phyloP scores from a whole-genome alignment of 2,329 filamentous ascomycete genomes.

The Thermochaetoides dissita region DNA sequence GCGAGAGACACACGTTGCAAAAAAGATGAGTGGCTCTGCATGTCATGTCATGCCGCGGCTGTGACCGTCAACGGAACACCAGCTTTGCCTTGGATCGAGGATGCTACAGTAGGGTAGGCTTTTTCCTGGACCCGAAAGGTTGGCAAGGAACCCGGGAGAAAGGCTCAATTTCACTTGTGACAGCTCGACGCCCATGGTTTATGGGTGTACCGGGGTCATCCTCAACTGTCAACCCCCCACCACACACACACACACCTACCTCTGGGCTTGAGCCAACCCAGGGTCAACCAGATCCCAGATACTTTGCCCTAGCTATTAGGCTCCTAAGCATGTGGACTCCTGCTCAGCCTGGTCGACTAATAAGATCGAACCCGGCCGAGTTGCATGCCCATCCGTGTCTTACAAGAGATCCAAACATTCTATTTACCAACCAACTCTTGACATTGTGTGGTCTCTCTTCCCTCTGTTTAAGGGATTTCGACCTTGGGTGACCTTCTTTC shows the following conservation, averaged over 20 bases:
- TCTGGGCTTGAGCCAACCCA: slow-evolving; percentile 6
- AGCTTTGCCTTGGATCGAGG: background rate
- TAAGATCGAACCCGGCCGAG: slow-evolving; percentile 11
- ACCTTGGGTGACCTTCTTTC: no score
- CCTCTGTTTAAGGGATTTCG: background rate
- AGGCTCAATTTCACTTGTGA: slow-evolving; percentile 6
- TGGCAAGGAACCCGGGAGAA: slow-evolving; percentile 4
- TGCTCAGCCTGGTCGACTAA: slow-evolving; percentile 14
- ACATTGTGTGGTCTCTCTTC: slow-evolving; percentile 2
- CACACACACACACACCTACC: slow-evolving; percentile 6
- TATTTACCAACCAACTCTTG: background rate
- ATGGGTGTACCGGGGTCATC: slow-evolving; percentile 10
- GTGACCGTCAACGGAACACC: background rate
- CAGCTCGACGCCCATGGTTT: slow-evolving; percentile 6
- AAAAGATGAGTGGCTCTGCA: no score
- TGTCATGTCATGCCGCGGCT: no score
- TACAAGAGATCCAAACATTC: slow-evolving; percentile 4
- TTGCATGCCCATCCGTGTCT: slow-evolving; percentile 6
- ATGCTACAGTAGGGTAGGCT: background rate
- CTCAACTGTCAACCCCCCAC: slow-evolving; percentile 6
- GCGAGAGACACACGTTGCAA: no score
- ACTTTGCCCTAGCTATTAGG: slow-evolving; percentile 10
- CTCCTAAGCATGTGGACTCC: background rate
- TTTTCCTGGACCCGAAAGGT: slow-evolving; percentile 1
- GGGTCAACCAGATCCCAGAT: slow-evolving; percentile 13